Evolutionary conservation across 2,329 filamentous ascomycete genomes (phyloP).

Genomic region (Trichophyton simii): DNA sequence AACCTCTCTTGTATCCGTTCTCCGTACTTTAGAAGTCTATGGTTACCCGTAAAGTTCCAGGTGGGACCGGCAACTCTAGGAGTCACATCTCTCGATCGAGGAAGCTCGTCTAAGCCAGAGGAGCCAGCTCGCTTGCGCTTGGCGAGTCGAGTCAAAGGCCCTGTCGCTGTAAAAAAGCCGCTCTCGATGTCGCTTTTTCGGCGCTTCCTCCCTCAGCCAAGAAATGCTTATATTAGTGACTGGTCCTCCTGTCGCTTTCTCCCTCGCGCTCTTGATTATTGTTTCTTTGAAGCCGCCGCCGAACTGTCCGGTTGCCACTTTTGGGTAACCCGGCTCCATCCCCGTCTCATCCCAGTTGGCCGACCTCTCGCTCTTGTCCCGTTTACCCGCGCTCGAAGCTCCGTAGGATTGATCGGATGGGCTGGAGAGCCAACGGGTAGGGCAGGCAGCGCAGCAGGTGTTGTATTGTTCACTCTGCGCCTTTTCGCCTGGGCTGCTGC

Average conservation of each 20-base stretch:
- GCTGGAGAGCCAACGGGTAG: not conserved
- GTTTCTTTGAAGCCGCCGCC: not conserved
- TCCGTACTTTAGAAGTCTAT: not conserved
- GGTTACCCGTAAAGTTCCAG: not conserved
- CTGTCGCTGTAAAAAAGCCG: not conserved
- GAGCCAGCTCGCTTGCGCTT: not conserved
- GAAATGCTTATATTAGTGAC: not conserved
- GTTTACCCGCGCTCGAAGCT: not conserved
- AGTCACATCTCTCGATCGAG: not conserved
- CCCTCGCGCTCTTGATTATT: too few species aligned
- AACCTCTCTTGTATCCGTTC: not conserved
- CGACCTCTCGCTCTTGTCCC: not conserved
- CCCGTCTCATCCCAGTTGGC: not conserved
- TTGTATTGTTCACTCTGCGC: not conserved
- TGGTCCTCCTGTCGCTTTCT: not conserved
- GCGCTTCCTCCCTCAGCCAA: constrained; percentile 1
- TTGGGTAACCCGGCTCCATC: not conserved
- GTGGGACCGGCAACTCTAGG: not conserved
- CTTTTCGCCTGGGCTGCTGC: not conserved
- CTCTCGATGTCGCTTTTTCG: not conserved
- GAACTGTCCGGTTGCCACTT: not conserved
- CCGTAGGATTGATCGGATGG: not conserved
- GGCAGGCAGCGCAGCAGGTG: not conserved
- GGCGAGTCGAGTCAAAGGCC: not conserved
- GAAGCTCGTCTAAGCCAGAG: not conserved